Percentiles rank a stretch among this genome's conserved stretches.
These are phyloP conservation scores for Stromatinia cepivora DNA, from an alignment of 2,329 filamentous ascomycete genomes.

Conservation along the genomic window DNA sequence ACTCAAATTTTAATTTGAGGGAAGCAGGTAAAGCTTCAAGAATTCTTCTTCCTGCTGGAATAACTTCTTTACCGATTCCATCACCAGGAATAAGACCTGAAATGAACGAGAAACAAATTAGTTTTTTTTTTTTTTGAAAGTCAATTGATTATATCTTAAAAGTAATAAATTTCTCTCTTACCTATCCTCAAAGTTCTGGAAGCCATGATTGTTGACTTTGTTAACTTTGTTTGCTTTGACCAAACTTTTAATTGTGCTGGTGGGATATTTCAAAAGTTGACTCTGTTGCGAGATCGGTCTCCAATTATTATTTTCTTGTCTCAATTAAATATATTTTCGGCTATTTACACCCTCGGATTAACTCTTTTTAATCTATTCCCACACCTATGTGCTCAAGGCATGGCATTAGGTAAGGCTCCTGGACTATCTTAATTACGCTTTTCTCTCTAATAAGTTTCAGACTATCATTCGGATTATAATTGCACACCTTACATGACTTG, in stretches of 20 bases:
- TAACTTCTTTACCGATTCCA: constrained; percentile 97
- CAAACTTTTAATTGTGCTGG: not conserved
- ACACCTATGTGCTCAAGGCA: not conserved
- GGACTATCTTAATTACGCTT: too few species aligned
- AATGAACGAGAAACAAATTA: constrained; percentile 19
- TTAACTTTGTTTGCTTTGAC: constrained; percentile 22
- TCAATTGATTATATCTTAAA: not conserved
- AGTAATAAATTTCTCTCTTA: constrained; percentile 42
- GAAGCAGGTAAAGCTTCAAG: constrained; percentile 92
- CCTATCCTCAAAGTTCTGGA: constrained; percentile 68
- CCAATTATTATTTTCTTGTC: not conserved
- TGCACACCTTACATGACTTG: not conserved
- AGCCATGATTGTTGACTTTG: constrained; percentile 51
- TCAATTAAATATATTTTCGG: not conserved
- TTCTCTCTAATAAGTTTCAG: not conserved
- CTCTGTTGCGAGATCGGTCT: constrained; percentile 11
- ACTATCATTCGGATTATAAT: not conserved
- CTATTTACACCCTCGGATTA: not conserved
- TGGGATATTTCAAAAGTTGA: constrained; percentile 7
- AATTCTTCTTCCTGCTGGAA: constrained; percentile 86
- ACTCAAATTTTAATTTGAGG: constrained; percentile 90
- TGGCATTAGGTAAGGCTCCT: too few species aligned
- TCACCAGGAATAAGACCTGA: constrained; percentile 94
- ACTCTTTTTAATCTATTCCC: not conserved
- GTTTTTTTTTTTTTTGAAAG: constrained; percentile 16